Percentiles rank a stretch among this genome's conserved stretches.
These are phyloP conservation scores for Globomyces pollinis-pini DNA, from an alignment of 192 early-diverging fungal species.

Conservation along the genomic window DNA sequence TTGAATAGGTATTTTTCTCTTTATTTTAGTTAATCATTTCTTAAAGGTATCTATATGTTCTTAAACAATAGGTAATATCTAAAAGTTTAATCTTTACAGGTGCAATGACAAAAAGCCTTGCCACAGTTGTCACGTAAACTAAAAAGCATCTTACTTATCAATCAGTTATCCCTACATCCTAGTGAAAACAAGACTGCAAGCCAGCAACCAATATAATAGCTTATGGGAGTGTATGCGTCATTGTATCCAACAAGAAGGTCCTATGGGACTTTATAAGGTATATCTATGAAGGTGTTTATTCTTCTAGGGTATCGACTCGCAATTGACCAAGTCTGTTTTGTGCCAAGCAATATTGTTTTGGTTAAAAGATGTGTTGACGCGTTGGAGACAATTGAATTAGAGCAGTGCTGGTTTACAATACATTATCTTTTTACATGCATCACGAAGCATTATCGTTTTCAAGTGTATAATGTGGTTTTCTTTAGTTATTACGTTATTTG, in stretches of 20 bases:
- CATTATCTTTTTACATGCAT: too few relatives aligned
- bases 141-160: constrained; percentile 48
- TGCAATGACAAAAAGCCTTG: constrained; percentile 74
- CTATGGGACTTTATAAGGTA: constrained; percentile 34
- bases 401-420: too few relatives aligned
- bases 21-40: too few relatives aligned
- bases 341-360: constrained; percentile 82
- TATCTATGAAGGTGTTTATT: neutral
- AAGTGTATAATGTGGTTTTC: too few relatives aligned
- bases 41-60: too few relatives aligned
- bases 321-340: constrained; percentile 84
- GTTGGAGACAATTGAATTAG: neutral
- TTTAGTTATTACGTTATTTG: too few relatives aligned
- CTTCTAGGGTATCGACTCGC: constrained; percentile 67
- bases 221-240: constrained; percentile 59
- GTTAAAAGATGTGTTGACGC: constrained; percentile 68
- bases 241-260: constrained; percentile 56
- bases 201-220: constrained; percentile 22
- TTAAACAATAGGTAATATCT: too few relatives aligned
- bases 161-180: constrained; percentile 88
- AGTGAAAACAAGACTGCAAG: constrained; percentile 81
- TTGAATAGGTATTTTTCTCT: too few relatives aligned
- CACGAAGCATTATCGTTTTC: too few relatives aligned
- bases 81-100: constrained; percentile 72
- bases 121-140: constrained; percentile 32